Percentiles rank a stretch among this genome's conserved stretches.
Conservation (phyloP, 805 yeast species). For the Kodamaea laetipori region DNA sequence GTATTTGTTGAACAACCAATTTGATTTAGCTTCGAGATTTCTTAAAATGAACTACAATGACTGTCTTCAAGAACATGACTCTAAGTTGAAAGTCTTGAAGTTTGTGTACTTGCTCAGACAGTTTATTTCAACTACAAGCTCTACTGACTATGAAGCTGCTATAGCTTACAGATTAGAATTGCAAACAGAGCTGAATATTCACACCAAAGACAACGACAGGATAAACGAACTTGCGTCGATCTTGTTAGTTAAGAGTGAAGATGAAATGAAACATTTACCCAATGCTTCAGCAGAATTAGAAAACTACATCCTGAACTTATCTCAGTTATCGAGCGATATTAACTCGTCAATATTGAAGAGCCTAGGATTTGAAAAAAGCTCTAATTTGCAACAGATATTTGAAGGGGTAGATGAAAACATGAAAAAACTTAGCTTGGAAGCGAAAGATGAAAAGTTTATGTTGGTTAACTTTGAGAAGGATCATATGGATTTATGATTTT, state of each 20-base stretch:
- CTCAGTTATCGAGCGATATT: constrained; percentile 23
- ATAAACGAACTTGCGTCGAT: constrained; percentile 26
- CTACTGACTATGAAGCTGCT: constrained; percentile 20
- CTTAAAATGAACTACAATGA: constrained; percentile 34
- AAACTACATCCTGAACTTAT: constrained; percentile 22
- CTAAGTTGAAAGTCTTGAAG: constrained; percentile 30
- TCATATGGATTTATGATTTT: constrained; percentile 30
- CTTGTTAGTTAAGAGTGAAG: constrained; percentile 24
- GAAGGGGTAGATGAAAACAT: constrained; percentile 34
- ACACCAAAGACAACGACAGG: constrained; percentile 2
- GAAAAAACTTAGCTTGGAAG: constrained; percentile 27
- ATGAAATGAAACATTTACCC: constrained; percentile 25
- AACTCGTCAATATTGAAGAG: constrained; percentile 27
- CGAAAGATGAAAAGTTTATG: constrained; percentile 36
- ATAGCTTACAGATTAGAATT: constrained; percentile 21
- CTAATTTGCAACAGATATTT: constrained; percentile 36
- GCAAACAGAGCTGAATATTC: constrained; percentile 18
- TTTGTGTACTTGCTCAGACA: constrained; percentile 26
- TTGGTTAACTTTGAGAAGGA: constrained; percentile 42
- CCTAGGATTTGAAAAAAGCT: constrained; percentile 26
- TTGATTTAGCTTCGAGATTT: constrained; percentile 44
- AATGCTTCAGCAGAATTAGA: constrained; percentile 23
- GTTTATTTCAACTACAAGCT: constrained; percentile 22
- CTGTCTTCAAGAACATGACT: constrained; percentile 17
- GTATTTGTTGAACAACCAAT: constrained; percentile 44